These are phyloP conservation scores for Decorospora gaudefroyi DNA, from an alignment of 2,329 filamentous ascomycete genomes.

Conservation along the genomic window DNA sequence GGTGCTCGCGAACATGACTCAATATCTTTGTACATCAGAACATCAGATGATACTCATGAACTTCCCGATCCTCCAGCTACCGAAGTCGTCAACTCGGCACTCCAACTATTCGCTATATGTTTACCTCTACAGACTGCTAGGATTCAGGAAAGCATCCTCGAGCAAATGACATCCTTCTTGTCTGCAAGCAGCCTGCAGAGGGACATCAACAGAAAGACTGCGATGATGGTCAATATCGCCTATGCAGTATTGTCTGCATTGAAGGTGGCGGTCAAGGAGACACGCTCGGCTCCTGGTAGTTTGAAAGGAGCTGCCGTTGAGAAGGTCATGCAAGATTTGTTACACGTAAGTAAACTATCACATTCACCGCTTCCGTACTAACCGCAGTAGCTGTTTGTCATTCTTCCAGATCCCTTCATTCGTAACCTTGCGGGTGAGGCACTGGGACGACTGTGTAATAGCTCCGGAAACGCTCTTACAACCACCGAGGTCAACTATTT, in stretches of 20 bases:
- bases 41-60: conserved; percentile 53
- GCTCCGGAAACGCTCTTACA: conserved; percentile 85
- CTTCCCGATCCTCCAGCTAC: conserved; percentile 82
- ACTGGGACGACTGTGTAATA: conserved; percentile 80
- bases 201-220: conserved; percentile 84
- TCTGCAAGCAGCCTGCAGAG: conserved; percentile 78
- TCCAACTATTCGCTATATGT: conserved; percentile 88
- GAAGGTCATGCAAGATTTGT: conserved; percentile 67
- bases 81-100: conserved; percentile 91
- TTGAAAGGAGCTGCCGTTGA: conserved; percentile 76
- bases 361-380: conserved; percentile 1
- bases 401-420: conserved; percentile 83
- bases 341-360: conserved; percentile 68
- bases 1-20: conserved; percentile 89
- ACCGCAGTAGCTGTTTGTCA: conserved; percentile 65
- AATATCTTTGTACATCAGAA: conserved; percentile 72
- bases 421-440: conserved; percentile 84
- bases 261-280: conserved; percentile 83
- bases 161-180: conserved; percentile 90
- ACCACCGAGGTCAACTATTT: conserved; percentile 87
- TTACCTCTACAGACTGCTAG: conserved; percentile 87
- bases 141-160: conserved; percentile 92
- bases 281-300: conserved; percentile 71
- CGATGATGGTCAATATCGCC: conserved; percentile 88
- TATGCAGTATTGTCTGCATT: conserved; percentile 78